Evolutionary conservation across 148 eudicot species (phyloP), one percentile per base, ranked within the genome.

Genomic region (Salicornia ramosissima): DNA sequence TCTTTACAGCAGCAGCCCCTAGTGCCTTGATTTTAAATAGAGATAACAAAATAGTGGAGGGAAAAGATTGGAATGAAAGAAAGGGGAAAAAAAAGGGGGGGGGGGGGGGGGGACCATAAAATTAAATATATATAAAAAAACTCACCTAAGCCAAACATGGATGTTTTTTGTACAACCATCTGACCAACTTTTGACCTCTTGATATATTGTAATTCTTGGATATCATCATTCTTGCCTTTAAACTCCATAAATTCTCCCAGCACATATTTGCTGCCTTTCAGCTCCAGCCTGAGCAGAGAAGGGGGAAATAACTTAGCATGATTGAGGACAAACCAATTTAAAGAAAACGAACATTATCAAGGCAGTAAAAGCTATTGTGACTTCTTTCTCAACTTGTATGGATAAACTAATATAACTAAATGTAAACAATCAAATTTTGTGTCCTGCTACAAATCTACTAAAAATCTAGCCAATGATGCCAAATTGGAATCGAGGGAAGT

Each of bases 71-170:
- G 10, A 5, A 22, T 58, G 14, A 40, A 58, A 22, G 36, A 22
- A 29, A 56, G 10, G 49, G 49, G 30, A 30, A 22, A 6, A 26
- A 58, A 46, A n/a, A 18, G n/a, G n/a, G n/a, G n/a, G n/a, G n/a
- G n/a, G n/a, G n/a, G n/a, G n/a, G n/a, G n/a, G n/a, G n/a, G n/a
- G n/a, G n/a, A n/a, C n/a, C n/a, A n/a, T 36, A 36, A 36, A 36
- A n/a, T 36, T 3, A 36, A 36, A 36, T 36, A 36, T 3, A n/a
- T 3, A 36, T 36, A 36, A 12, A 51, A 50, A 50, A 25, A 43
- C 9, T 77, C 75, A 93, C 98, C 96, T 63, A 93, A 78, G 78
- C 98, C 97, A 81, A 93, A 87, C 87, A 88, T 86, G 75, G 97
- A 87, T 25, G 88, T 83, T 78, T 84, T 90, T 74, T 90, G 96